Base-by-base conservation (phyloP, 129 eudicot genomes). In the Apium graveolens region DNA sequence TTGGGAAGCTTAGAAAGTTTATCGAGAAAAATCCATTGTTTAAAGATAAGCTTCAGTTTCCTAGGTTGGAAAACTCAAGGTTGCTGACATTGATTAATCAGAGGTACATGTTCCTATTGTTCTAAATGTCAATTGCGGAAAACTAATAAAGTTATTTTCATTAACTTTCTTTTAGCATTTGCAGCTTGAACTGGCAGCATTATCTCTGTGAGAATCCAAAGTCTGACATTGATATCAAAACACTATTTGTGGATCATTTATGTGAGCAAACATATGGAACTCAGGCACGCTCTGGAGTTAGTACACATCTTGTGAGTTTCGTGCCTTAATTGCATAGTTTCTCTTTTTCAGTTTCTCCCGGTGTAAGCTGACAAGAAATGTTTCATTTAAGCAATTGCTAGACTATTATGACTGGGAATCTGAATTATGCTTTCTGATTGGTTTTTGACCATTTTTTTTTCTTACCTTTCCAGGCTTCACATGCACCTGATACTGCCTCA, bases 111-210 rank as follows among this genome's bases (percentile, higher is more conserved):
- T n/a, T n/a, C 65, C 13, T 77, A 32, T 38, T 51, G 6, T 29
- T 62, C 41, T 60, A 37, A 41, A 34, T 71, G 51, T 24, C 27
- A 39, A 24, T 45, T 39, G 11, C 45, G 17, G 31, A 44, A 13
- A 39, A 20, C 27, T n/a, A 38, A 43, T 3, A 48, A 11, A 5
- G 0, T 65, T 63, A 63, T 29, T 63, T 20, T 11, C 70, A 63
- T 63, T 0, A 27, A 18, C 37, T 63, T 79, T 76, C 34, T 41
- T 7, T 41, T 41, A 41, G 7, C 41, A 63, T 46, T 48, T 82
- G 86, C 88, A 91, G 97, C 83, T 78, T 91, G 78, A 89, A 89
- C 42, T 91, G 95, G 97, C 97, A 91, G 37, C 95, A 91, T 53
- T 86, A 84, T 48, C 89, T 82, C 32, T 91, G 97, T 80, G 83